Evolutionary conservation across 345 rosid species (phyloP).

Genomic region (Linum usitatissimum): DNA sequence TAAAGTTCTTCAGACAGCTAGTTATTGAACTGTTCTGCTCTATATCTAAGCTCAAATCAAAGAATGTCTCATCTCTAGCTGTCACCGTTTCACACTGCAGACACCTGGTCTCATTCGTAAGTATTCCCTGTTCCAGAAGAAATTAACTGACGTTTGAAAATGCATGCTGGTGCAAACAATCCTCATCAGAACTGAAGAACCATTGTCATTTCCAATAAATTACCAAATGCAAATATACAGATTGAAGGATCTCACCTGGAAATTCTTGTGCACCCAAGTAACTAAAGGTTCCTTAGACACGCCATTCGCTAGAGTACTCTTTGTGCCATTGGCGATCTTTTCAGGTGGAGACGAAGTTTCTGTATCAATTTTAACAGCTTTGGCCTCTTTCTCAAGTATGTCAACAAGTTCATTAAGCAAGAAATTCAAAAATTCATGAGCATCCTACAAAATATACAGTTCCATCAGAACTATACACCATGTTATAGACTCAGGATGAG

Average conservation of each 20-base stretch:
- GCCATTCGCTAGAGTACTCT: slow-evolving; percentile 58
- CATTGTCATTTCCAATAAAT: not conserved
- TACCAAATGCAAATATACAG: not conserved
- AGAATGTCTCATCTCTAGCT: slow-evolving; percentile 95
- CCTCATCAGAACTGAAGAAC: not conserved
- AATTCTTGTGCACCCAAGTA: slow-evolving; percentile 96
- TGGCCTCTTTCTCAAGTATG: slow-evolving; percentile 90
- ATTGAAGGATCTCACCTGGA: slow-evolving; percentile 46
- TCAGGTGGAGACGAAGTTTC: slow-evolving; percentile 74
- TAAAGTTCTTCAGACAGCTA: slow-evolving; percentile 97
- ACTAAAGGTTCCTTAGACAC: slow-evolving; percentile 74
- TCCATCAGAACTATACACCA: not conserved
- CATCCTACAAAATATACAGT: slow-evolving; percentile 50
- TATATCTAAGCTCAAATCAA: slow-evolving; percentile 97
- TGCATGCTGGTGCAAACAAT: too few relatives aligned
- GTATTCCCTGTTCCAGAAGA: slow-evolving; percentile 61
- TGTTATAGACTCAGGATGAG: not conserved
- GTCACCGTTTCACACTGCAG: slow-evolving; percentile 94
- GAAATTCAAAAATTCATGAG: slow-evolving; percentile 95
- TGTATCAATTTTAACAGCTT: slow-evolving; percentile 59
- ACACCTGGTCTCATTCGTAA: slow-evolving; percentile 99
- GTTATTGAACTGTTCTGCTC: slow-evolving; percentile 99
- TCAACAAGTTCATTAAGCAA: slow-evolving; percentile 98
- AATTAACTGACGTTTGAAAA: slow-evolving; percentile 6
- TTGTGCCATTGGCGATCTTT: slow-evolving; percentile 65